Evolutionary conservation across 2,329 filamentous ascomycete species (phyloP).

Genomic region (Xylaria hypoxylon): DNA sequence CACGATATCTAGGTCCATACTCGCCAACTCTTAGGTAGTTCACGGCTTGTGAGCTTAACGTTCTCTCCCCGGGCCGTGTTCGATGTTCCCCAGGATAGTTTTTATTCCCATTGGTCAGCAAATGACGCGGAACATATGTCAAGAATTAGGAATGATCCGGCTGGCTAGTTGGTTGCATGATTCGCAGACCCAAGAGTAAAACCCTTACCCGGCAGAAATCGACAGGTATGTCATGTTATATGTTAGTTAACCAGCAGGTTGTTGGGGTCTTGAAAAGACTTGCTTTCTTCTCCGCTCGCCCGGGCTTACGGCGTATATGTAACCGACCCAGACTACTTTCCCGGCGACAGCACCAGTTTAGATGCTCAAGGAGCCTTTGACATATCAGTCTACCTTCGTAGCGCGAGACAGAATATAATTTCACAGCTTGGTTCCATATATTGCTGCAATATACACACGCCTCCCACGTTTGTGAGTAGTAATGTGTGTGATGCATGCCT

Average conservation of each 20-base stretch:
- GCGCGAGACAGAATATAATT: neutral
- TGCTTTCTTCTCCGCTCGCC: neutral
- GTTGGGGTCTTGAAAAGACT: neutral
- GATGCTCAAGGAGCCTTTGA: neutral
- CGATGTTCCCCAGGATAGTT: neutral
- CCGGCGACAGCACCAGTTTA: neutral
- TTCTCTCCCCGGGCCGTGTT: neutral
- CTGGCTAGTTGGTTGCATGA: neutral
- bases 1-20: neutral
- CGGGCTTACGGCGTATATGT: conserved; percentile 1
- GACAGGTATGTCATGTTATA: conserved; percentile 5
- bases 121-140: conserved; percentile 1
- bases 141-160: neutral
- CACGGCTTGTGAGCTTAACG: neutral
- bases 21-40: neutral
- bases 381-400: neutral
- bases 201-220: neutral
- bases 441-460: neutral
- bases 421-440: neutral
- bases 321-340: neutral
- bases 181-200: conserved; percentile 1
- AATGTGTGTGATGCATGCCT: neutral
- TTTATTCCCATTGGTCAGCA: neutral
- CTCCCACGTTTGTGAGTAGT: neutral
- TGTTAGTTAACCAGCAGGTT: neutral